Conservation (phyloP, 495 filamentous ascomycete species). For the Sphaerosporella brunnea region DNA sequence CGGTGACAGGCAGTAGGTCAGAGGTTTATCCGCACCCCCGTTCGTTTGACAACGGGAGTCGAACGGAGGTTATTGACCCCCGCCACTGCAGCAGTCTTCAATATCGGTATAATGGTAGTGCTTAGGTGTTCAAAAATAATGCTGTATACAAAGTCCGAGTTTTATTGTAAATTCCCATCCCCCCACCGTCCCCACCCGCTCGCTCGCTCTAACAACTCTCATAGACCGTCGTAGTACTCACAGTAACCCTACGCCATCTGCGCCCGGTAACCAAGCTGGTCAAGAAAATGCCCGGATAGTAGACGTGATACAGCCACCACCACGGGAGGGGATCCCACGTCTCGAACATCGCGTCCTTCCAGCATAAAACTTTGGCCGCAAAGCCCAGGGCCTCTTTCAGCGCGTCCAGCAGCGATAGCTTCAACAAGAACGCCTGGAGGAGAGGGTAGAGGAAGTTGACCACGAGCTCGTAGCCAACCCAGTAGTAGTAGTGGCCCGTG, state of each 20-base stretch:
- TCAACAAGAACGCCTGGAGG: slow-evolving; percentile 17
- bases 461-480: slow-evolving; percentile 43
- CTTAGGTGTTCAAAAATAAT: too few relatives aligned
- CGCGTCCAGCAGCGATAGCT: background rate
- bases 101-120: too few relatives aligned
- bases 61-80: too few relatives aligned
- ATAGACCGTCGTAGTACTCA: slow-evolving; percentile 42
- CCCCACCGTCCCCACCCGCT: background rate
- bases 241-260: slow-evolving; percentile 42
- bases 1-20: too few relatives aligned
- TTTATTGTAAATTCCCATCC: too few relatives aligned
- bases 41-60: too few relatives aligned
- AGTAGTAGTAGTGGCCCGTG: slow-evolving; percentile 31
- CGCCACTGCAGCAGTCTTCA: too few relatives aligned
- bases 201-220: slow-evolving; percentile 8
- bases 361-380: slow-evolving; percentile 25
- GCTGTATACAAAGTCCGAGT: too few relatives aligned
- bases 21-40: too few relatives aligned
- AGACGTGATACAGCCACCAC: slow-evolving; percentile 42
- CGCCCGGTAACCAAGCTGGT: slow-evolving; percentile 27
- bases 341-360: slow-evolving; percentile 44
- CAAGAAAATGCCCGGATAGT: slow-evolving; percentile 39
- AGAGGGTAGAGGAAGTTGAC: slow-evolving; percentile 33
- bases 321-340: slow-evolving; percentile 43
- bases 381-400: background rate